Base-by-base conservation (phyloP, 1,284 basidiomycete species). In the Puccinia triticina region DNA sequence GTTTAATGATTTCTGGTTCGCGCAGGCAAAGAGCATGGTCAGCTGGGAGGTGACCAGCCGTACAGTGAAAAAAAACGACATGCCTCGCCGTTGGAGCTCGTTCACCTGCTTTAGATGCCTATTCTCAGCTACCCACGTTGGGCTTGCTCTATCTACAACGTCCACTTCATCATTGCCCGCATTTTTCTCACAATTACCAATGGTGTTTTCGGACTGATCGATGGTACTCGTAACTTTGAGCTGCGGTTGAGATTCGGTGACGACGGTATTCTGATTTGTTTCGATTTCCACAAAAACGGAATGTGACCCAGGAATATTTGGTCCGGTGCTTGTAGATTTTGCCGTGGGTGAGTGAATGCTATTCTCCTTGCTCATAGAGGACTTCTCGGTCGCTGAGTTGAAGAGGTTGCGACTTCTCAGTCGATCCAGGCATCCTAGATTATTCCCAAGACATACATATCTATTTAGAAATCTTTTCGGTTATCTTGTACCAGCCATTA, bases 1-100 rank as follows among this genome's bases (percentile, higher is more conserved):
- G 53, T 14, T 57, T 57, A n/a, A 74, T 74, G 53, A 74, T 74
- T 57, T 74, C 72, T 74, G 26, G 23, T 74, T 57, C n/a, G 53
- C 29, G 21, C 34, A 74, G 32, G 26, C 18, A 48, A 72, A 34
- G 50, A 40, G 10, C 1, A 43, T 50, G 14, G 50, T 74, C 50
- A 74, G 53, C 53, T 53, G 23, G 48, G 23, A 32, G 40, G 14
- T 21, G 23, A 12, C 34, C 64, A 32, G 18, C 14, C 48, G 1
- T 11, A 61, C 40, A 32, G 34, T 7, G 26, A 66, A 0, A 40
- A 8, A 8, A 66, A 23, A 40, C 12, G 2, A 40, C 72, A n/a
- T 40, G 34, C 72, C 72, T 74, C 32, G 72, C 50, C 72, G 72
- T 57, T 74, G 72, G 34, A 74, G 72, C 26, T 57, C 50, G 48